Conservation (phyloP, 495 filamentous ascomycete genomes). For the Aspergillus asperescens region DNA sequence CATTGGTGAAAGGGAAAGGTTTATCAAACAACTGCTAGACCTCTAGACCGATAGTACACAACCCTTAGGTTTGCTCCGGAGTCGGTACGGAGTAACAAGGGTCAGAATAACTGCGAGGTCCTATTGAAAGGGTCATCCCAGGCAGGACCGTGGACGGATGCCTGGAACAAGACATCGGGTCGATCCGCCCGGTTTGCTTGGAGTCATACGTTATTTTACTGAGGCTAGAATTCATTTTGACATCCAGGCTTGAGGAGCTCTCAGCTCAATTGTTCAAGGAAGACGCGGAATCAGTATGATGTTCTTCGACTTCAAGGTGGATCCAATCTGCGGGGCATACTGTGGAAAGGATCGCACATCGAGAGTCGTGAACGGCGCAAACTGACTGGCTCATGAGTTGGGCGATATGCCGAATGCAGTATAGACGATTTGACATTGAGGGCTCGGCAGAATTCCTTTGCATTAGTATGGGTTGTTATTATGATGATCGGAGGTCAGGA, state of each 20-base stretch:
- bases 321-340: conserved; percentile 7
- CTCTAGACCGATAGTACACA: too few species aligned
- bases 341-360: conserved; percentile 9
- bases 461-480: conserved; percentile 11
- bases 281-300: neutral
- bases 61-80: too few species aligned
- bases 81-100: too few species aligned
- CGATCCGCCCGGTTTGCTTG: too few species aligned
- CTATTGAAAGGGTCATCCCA: too few species aligned
- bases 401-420: conserved; percentile 3
- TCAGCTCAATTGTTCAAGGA: neutral
- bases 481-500: neutral
- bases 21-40: too few species aligned
- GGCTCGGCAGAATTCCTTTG: neutral
- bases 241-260: neutral
- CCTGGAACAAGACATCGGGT: too few species aligned
- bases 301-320: neutral
- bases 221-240: too few species aligned
- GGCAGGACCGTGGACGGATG: too few species aligned
- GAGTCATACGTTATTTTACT: too few species aligned
- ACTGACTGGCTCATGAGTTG: neutral
- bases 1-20: too few species aligned
- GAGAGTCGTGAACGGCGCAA: conserved; percentile 1
- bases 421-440: neutral
- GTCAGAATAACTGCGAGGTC: too few species aligned